Evolutionary conservation across 108 stramenopile species (phyloP), one percentile per base, ranked within the genome.

Genomic region (Nitzschia palea): DNA sequence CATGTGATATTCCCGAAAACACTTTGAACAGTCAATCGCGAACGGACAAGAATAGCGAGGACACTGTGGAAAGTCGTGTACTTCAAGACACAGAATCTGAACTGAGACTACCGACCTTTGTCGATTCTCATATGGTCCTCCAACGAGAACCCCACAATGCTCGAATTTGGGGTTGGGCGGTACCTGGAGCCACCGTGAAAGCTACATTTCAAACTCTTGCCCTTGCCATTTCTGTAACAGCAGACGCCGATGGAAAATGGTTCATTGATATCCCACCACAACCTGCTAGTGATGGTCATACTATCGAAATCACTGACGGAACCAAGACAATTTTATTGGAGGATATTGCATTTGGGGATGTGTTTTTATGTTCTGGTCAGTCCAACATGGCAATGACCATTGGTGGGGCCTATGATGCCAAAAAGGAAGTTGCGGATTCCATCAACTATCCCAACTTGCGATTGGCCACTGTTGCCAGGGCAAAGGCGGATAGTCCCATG

Each of bases 331-430:
- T 68, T 18, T 15, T 31, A 29, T 29, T 74, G 29, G 40, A 40
- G 8, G 66, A 76, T 56, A 57, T 76, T 50, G 62, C 62, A 8
- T 69, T 76, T 58, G 75, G 75, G 33, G 75, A 76, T 36, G 75
- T 76, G 2, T 76, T 47, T 47, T 27, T 76, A 12, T 76, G 75
- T 65, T 62, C 62, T 8, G 75, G 75, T 4, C 75, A 76, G 58
- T 64, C 62, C 20, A 76, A 76, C 47, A 76, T 76, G 75, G 34
- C 56, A 55, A 53, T 76, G 27, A 62, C 36, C 10, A 40, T 70
- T 4, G 5, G 17, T 10, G 52, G 17, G 3, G 55, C 62, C 26
- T 45, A 35, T 12, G 48, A 69, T 57, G 53, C 35, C 9, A 22
- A 30, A 28, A 20, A 37, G 32, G 57, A 69, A 60, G 67, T 75